Evolutionary conservation across 352 stramenopile species (phyloP).

Genomic region (Globisporangium uncinulatum): DNA sequence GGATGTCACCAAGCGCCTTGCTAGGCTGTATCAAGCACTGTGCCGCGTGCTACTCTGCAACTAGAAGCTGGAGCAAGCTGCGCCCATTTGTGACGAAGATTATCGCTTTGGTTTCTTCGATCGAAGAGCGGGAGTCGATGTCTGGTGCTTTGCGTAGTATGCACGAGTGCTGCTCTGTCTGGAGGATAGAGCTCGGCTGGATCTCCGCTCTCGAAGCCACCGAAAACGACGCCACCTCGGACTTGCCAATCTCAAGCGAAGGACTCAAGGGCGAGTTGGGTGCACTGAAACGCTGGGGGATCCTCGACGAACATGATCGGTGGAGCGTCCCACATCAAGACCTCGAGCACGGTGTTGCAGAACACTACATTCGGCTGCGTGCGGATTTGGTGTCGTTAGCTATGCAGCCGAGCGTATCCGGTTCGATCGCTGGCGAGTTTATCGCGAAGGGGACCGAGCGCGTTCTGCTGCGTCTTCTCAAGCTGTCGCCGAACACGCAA

Average conservation of each 20-base stretch:
- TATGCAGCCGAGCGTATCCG: slow-evolving; percentile 25
- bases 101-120: slow-evolving; percentile 17
- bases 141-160: slow-evolving; percentile 28
- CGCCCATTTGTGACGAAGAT: slow-evolving; percentile 23
- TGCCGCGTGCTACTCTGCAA: slow-evolving; percentile 33
- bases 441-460: slow-evolving; percentile 31
- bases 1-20: slow-evolving; percentile 29
- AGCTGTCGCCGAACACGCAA: neutral
- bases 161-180: slow-evolving; percentile 25
- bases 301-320: slow-evolving; percentile 11
- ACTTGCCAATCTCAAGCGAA: neutral
- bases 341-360: neutral
- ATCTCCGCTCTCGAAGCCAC: slow-evolving; percentile 20
- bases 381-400: slow-evolving; percentile 21
- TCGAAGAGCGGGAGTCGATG: slow-evolving; percentile 15
- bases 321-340: neutral
- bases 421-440: slow-evolving; percentile 29
- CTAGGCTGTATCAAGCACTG: slow-evolving; percentile 45
- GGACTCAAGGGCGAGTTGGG: neutral
- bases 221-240: neutral
- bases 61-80: slow-evolving; percentile 39
- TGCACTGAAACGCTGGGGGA: slow-evolving; percentile 23
- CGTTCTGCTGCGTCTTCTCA: slow-evolving; percentile 18
- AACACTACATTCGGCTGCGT: slow-evolving; percentile 5
- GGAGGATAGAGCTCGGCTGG: slow-evolving; percentile 28